Percentiles rank a stretch among this genome's conserved stretches.
phyloP scores from a whole-genome alignment of 2,329 filamentous ascomycete genomes.

The Penicillium sp. region DNA sequence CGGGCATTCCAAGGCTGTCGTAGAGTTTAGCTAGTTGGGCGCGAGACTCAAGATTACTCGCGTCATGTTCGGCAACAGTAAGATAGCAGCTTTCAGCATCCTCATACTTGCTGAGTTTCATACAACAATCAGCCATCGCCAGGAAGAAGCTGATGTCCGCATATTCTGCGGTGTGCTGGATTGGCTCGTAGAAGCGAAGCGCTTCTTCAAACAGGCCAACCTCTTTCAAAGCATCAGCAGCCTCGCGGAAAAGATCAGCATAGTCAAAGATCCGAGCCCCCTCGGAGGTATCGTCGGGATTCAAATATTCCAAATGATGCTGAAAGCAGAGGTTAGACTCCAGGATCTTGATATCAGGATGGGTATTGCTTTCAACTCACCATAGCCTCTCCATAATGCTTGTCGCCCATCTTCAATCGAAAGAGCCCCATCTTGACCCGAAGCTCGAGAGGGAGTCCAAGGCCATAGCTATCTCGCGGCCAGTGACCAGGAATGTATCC shows the following conservation, averaged over 20 bases:
- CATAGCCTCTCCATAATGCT: slow-evolving; percentile 69
- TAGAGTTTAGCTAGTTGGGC: slow-evolving; percentile 83
- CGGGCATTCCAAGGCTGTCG: slow-evolving; percentile 70
- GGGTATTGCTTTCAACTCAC: slow-evolving; percentile 50
- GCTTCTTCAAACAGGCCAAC: slow-evolving; percentile 56
- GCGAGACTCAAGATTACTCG: slow-evolving; percentile 72
- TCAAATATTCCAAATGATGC: slow-evolving; percentile 70
- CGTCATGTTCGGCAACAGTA: slow-evolving; percentile 70
- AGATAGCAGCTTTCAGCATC: slow-evolving; percentile 79
- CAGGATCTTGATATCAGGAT: neutral
- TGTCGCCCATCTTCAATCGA: slow-evolving; percentile 69
- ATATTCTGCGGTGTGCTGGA: slow-evolving; percentile 51
- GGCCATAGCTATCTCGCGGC: slow-evolving; percentile 65
- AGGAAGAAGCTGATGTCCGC: slow-evolving; percentile 55
- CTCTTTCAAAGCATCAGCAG: slow-evolving; percentile 60
- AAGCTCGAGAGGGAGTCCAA: slow-evolving; percentile 75
- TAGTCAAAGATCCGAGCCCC: slow-evolving; percentile 63
- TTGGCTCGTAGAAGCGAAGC: slow-evolving; percentile 59
- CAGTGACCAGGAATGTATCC: slow-evolving; percentile 62
- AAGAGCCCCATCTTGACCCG: slow-evolving; percentile 82
- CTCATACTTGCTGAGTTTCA: slow-evolving; percentile 62
- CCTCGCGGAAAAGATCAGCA: slow-evolving; percentile 77
- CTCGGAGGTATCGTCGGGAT: slow-evolving; percentile 60
- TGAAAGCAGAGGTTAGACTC: slow-evolving; percentile 33
- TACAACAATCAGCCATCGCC: slow-evolving; percentile 63